Base-by-base conservation (phyloP, 352 stramenopile genomes). In the Globisporangium barbulae region DNA sequence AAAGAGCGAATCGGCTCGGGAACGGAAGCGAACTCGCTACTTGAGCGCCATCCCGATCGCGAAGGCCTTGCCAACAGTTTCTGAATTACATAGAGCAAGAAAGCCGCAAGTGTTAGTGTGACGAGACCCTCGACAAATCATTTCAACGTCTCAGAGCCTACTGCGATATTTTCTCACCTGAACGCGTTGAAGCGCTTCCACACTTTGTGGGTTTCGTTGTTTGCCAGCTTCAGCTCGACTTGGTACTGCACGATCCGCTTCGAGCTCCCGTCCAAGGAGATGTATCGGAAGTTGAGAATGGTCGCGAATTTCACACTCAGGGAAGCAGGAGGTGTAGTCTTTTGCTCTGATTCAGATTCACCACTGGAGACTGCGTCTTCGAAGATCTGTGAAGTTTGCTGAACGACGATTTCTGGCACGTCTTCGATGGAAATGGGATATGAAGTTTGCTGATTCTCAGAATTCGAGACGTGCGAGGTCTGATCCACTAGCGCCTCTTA, bases 171-270 rank as follows among this genome's bases (percentile, higher is more conserved):
- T 28, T 30, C 44, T 50, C 44, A 50, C 44, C 44, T 50, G 44
- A 50, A 50, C 44, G 44, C 44, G 19, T n/a, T 50, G 44, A 50
- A 50, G 5, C 44, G 44, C n/a, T 50, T 50, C 44, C 44, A 50
- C 44, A 50, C 44, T 30, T 5, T 50, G 44, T 6, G n/a, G 2
- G n/a, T 28, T 19, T 28, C 15, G n/a, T 15, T 7, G n/a, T 50
- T 50, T 28, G 44, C n/a, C 44, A 50, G 44, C 13, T 5, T 28
- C 6, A 50, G 7, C 44, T 17, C n/a, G 19, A 50, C 44, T 30
- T 28, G 44, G 44, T 30, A 50, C n/a, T 30, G 44, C n/a, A 15
- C n/a, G 15, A 50, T 13, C 6, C 4, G 44, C 44, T 50, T 50
- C 44, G 9, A 30, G 44, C 44, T 50, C 4, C 44, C n/a, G 0